Conservation (phyloP, 2,329 filamentous ascomycete species). For the Septoria linicola region DNA sequence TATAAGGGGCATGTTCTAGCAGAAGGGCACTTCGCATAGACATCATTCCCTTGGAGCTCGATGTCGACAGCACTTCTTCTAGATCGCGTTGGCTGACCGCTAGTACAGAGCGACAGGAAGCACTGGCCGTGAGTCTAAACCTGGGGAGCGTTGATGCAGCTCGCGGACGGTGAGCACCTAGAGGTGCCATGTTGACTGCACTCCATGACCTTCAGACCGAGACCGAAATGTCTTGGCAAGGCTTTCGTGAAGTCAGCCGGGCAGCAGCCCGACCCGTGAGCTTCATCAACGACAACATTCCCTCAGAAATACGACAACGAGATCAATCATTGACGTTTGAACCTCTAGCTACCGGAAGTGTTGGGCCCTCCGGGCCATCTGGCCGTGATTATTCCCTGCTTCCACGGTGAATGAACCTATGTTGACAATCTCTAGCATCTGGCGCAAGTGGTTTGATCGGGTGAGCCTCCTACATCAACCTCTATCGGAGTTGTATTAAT, state of each 20-base stretch:
- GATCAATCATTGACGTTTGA: neutral
- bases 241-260: too few species aligned
- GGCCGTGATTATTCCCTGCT: neutral
- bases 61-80: too few species aligned
- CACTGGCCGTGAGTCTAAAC: neutral
- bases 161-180: too few species aligned
- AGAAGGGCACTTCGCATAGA: too few species aligned
- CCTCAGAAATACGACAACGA: neutral
- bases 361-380: conserved; percentile 1
- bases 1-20: too few species aligned
- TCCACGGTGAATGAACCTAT: neutral
- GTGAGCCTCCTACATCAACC: neutral
- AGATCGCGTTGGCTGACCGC: too few species aligned
- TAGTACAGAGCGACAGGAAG: too few species aligned
- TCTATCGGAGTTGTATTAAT: neutral
- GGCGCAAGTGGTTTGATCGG: conserved; percentile 11
- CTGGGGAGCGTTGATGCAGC: neutral
- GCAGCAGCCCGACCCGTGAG: too few species aligned
- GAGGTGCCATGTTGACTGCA: too few species aligned
- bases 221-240: too few species aligned
- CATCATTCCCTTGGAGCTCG: too few species aligned
- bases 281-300: neutral
- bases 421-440: conserved; percentile 6
- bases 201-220: too few species aligned
- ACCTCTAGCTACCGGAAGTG: conserved; percentile 1